A percentile compares a stretch with the other conserved stretches of the same genome.
Evolutionary conservation across 2,329 filamentous ascomycete species (phyloP).

Genomic region (Cladosporium oxysporum): DNA sequence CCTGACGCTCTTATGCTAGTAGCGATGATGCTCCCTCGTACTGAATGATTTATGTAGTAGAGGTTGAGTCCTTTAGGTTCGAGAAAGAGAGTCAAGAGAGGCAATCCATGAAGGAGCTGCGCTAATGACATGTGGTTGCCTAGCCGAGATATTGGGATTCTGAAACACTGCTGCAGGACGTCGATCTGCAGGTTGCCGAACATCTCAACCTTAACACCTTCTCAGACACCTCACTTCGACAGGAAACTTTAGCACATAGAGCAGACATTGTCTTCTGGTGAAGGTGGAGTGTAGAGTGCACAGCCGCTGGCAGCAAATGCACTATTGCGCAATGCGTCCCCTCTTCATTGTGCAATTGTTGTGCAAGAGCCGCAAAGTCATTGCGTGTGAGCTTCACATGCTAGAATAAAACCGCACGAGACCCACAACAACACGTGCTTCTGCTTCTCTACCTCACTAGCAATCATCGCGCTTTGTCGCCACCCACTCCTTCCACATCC

Average conservation of each 20-base stretch:
- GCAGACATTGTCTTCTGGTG: neutral
- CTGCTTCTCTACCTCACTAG: neutral
- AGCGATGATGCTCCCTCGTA: neutral
- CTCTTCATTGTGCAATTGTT: conserved; percentile 2
- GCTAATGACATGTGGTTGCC: conserved; percentile 4
- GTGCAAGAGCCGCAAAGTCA: neutral
- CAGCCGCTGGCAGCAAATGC: neutral
- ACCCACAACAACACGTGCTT: conserved; percentile 1
- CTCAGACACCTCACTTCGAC: neutral
- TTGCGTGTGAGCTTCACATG: conserved; percentile 1
- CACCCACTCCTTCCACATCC: neutral
- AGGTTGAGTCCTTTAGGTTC: neutral
- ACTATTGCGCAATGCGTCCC: conserved; percentile 5
- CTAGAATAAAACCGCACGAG: neutral
- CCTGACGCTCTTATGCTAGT: neutral
- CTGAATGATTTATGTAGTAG: neutral
- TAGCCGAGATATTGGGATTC: neutral
- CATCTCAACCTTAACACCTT: neutral
- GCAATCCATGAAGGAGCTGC: neutral
- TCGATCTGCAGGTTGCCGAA: neutral
- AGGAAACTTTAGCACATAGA: neutral
- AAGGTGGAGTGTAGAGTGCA: neutral
- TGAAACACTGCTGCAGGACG: neutral
- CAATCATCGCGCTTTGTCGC: neutral
- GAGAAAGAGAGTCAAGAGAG: neutral